Conservation (phyloP, 345 rosid species). For the Eucalyptus leucophloia region DNA sequence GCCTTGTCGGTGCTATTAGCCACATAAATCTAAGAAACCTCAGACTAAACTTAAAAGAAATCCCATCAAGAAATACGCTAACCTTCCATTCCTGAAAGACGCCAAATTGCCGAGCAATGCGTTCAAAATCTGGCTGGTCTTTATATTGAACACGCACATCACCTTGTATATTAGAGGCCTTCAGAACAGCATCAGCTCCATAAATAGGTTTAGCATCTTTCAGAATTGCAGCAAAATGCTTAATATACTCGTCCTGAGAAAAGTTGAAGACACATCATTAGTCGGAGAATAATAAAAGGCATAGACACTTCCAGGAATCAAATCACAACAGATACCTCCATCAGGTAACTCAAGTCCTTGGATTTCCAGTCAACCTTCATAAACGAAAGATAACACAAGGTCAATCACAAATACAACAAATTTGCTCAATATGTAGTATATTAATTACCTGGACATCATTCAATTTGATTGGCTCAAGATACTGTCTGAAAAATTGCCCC, state of each 20-base stretch:
- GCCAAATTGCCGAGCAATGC: slow-evolving; percentile 76
- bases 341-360: slow-evolving; percentile 76
- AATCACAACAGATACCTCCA: slow-evolving; percentile 42
- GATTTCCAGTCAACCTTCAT: slow-evolving; percentile 85
- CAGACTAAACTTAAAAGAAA: neutral
- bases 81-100: slow-evolving; percentile 98
- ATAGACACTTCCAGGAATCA: neutral
- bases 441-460: slow-evolving; percentile 66
- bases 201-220: slow-evolving; percentile 51
- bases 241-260: slow-evolving; percentile 55
- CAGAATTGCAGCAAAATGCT: slow-evolving; percentile 54
- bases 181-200: slow-evolving; percentile 61
- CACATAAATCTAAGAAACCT: neutral
- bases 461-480: slow-evolving; percentile 87
- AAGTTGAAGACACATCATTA: neutral
- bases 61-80: neutral
- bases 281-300: neutral
- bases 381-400: neutral
- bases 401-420: neutral
- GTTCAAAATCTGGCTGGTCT: slow-evolving; percentile 70
- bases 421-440: neutral
- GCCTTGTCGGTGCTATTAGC: neutral
- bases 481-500: slow-evolving; percentile 86
- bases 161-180: slow-evolving; percentile 43
- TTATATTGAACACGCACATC: slow-evolving; percentile 68